phyloP scores from a whole-genome alignment of 805 yeast genomes.

The Candida koratica region DNA sequence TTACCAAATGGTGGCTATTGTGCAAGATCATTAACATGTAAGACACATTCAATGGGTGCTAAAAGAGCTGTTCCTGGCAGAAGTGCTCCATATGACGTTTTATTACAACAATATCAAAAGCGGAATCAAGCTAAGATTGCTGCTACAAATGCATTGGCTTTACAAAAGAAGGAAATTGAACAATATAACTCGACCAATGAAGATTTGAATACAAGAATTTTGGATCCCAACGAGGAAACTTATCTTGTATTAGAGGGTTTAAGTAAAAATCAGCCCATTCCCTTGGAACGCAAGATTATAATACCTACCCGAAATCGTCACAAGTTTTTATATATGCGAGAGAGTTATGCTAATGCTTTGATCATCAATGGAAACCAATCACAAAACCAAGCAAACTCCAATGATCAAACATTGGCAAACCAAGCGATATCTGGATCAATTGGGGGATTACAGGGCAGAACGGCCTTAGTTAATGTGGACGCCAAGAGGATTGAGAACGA shows the following conservation, averaged over 20 bases:
- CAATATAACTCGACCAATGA: conserved; percentile 28
- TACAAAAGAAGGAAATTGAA: conserved; percentile 68
- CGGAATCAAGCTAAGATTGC: conserved; percentile 89
- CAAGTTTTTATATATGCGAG: conserved; percentile 81
- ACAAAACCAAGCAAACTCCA: conserved; percentile 14
- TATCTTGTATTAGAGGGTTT: conserved; percentile 89
- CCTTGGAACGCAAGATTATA: conserved; percentile 71
- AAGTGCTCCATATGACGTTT: conserved; percentile 84
- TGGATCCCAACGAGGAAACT: conserved; percentile 90
- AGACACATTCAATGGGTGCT: conserved; percentile 98
- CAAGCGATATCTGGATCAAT: conserved; percentile 49
- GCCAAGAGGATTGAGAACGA: conserved; percentile 21
- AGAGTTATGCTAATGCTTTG: conserved; percentile 86
- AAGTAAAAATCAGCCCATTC: conserved; percentile 72
- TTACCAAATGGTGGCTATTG: conserved; percentile 93
- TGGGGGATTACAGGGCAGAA: conserved; percentile 78
- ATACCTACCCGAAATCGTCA: conserved; percentile 69
- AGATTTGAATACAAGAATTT: conserved; percentile 34
- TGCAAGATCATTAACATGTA: conserved; percentile 93
- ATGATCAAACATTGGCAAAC: conserved; percentile 41
- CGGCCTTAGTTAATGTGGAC: conserved; percentile 69
- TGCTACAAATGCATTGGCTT: conserved; percentile 74
- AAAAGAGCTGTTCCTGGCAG: conserved; percentile 93
- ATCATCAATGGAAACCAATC: conserved; percentile 51
- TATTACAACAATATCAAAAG: conserved; percentile 85